Evolutionary conservation across 495 filamentous ascomycete species (phyloP), one percentile per base, ranked within the genome.

Genomic region (Astrocystis sublimbata): DNA sequence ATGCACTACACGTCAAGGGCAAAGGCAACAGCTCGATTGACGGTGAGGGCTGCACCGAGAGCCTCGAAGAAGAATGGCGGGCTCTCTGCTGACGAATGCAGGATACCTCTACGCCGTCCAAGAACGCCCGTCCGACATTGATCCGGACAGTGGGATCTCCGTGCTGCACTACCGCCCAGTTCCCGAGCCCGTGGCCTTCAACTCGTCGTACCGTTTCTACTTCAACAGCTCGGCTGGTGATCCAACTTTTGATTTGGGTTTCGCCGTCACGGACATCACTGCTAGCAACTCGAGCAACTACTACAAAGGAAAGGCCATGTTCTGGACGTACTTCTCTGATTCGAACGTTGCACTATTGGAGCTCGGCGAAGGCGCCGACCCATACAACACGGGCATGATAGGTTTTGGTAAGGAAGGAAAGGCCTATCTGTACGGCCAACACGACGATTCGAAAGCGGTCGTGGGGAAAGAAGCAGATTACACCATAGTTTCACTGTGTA

Each of bases 181-280:
- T 45, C 13, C 53, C n/a, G 53, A 38, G 38, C 53, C 53, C 26
- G 10, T 33, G 40, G 24, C n/a, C 26, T 15, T 6, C 53, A 57
- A 57, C 53, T 57, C 24, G 15, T 57, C 53, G 53, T 57, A 57
- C 53, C 53, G 53, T 28, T 57, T 57, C 53, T 57, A 57, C 53
- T 45, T 57, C 2, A 57, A 57, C 40, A 33, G 0, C 53, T 13
- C 53, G 26, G 40, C 3, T 13, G 53, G 45, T 5, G 52, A 57
- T 17, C n/a, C n/a, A n/a, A 17, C 21, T 31, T 45, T 9, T 23
- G 17, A 6, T 45, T 45, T 45, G 1, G 53, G 53, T 15, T 57
- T 57, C 45, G 0, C 45, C 21, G 53, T 57, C 40, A 57, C 53
- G 53, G 53, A 57, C 45, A 57, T 57, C 40, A 43, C 24, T 45